Evolutionary conservation across 2,329 filamentous ascomycete species (phyloP), one percentile per base, ranked within the genome.

Genomic region (Epichloe uncinata): DNA sequence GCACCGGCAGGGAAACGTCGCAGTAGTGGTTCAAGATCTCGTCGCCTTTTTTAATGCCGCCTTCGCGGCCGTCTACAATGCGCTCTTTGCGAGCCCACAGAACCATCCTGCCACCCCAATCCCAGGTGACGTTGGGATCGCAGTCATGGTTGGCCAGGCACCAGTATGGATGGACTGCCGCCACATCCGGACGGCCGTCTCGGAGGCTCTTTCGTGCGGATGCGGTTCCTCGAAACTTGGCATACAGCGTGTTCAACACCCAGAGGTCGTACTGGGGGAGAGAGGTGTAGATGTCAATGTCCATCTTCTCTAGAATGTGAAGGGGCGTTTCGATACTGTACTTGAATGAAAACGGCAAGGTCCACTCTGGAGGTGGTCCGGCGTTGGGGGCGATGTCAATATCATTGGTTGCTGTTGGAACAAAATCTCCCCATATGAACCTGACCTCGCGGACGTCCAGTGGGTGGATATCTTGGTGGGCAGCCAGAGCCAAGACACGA

Each of bases 101-200:
- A 36, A 79, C 77, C 76, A 93, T 90, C 48, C 76, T 77, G 1
- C 85, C 86, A 30, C 84, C 82, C 87, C 90, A 96, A 60, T 95
- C 87, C 93, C 93, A 98, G 3, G 79, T 79, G 38, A 97, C 89
- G 64, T 95, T 96, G 8, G 93, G 93, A 62, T 95, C 82, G 67
- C 93, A 98, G 64, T 89, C 88, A 64, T 98, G 93, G 61, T 98
- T 98, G 30, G 91, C 90, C 33, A 97, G 74, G 67, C 90, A 97
- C 89, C 93, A 98, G 58, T 95, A 81, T 2, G 91, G 89, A 68
- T 97, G 90, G 30, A 97, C 90, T 30, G 91, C 91, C 30, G 87
- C 88, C 4, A 95, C 85, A 60, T 97, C 93, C 0, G 93, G 91
- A 9, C 87, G 80, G 3, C 89, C 87, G 54, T 91, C 86, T 57